phyloP scores from a whole-genome alignment of 257 asterid genomes.

The Sherardia arvensis region DNA sequence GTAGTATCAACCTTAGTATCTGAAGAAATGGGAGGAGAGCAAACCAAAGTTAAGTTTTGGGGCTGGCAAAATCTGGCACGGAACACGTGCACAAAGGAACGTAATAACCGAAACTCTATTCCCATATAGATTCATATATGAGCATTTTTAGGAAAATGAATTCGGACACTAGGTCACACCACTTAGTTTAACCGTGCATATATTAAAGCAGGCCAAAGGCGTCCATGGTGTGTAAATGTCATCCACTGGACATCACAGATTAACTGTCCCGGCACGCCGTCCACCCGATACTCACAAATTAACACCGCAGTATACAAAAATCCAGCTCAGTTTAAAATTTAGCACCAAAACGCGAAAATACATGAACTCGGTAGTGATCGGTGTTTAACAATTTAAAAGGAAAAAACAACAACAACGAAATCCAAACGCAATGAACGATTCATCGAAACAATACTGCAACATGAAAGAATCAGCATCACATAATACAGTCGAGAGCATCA shows the following conservation, averaged over 20 bases:
- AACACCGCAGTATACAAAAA: not conserved
- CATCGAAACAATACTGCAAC: not conserved
- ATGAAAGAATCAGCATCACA: not conserved
- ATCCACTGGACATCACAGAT: not conserved
- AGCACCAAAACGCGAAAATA: not conserved
- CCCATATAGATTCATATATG: not conserved
- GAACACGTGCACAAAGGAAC: no score
- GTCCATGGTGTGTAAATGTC: not conserved
- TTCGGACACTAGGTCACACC: not conserved
- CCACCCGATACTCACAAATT: no score
- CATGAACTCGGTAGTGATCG: not conserved
- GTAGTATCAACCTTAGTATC: not conserved
- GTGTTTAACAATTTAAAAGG: no score
- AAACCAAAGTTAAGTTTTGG: no score
- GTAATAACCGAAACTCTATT: not conserved
- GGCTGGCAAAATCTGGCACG: no score
- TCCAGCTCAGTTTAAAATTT: not conserved
- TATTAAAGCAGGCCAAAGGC: not conserved
- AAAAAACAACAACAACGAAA: not conserved
- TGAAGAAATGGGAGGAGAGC: not conserved
- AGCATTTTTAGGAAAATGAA: not conserved
- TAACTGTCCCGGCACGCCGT: no score
- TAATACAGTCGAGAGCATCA: not conserved
- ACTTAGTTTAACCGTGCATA: not conserved
- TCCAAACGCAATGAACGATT: not conserved